Conservation (phyloP, 2,329 filamentous ascomycete species). For the Trichothecium sympodiale region DNA sequence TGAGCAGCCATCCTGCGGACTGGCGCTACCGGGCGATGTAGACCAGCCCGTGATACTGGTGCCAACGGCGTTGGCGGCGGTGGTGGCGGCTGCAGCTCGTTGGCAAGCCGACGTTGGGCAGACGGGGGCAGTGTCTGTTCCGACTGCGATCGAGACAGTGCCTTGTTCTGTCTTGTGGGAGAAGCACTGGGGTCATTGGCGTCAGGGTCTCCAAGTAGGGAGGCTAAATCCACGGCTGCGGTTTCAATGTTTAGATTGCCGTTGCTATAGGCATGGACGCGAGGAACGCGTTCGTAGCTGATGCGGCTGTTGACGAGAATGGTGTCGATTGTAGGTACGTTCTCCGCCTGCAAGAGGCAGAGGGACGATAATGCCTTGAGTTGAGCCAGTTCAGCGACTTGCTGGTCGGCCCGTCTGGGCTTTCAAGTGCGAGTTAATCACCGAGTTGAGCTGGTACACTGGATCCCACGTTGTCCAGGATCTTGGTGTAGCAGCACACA, state of each 20-base stretch:
- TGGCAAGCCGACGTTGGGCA: not conserved
- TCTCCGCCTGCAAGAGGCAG: constrained; percentile 30
- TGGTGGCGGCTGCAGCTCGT: constrained; percentile 3
- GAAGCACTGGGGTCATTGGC: constrained; percentile 57
- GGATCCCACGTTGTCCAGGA: too few species aligned
- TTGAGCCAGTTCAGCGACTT: constrained; percentile 28
- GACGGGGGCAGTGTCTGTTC: constrained; percentile 2
- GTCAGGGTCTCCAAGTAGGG: constrained; percentile 64
- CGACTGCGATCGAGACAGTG: constrained; percentile 5
- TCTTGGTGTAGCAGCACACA: too few species aligned
- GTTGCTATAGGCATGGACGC: constrained; percentile 11
- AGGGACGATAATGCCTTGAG: constrained; percentile 27
- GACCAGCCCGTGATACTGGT: not conserved
- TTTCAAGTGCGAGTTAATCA: too few species aligned
- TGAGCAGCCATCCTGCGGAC: constrained; percentile 31
- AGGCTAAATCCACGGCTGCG: constrained; percentile 91
- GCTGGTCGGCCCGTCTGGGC: not conserved
- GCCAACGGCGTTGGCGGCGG: constrained; percentile 2
- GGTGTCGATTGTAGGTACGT: constrained; percentile 16
- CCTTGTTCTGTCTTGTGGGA: constrained; percentile 10
- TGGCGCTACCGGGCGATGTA: constrained; percentile 16
- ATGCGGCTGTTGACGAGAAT: constrained; percentile 15
- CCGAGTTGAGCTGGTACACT: too few species aligned
- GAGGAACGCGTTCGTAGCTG: constrained; percentile 15
- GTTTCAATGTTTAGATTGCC: constrained; percentile 17